phyloP scores from a whole-genome alignment of 225 moss, liverwort and hornwort species.

The Bryum argenteum region DNA sequence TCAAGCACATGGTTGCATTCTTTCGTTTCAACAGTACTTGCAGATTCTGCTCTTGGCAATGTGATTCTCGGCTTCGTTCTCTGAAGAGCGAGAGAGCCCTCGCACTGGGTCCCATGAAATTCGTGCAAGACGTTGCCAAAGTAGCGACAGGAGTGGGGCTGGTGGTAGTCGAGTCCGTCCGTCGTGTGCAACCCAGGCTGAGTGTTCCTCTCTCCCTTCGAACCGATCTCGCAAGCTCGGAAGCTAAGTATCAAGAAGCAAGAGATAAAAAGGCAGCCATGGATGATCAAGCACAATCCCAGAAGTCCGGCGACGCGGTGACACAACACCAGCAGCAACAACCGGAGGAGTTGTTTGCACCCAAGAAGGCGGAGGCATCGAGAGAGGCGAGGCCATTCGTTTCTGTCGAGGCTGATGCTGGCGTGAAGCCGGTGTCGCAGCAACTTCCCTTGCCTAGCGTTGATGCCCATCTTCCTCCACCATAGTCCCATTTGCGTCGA shows the following conservation, averaged over 20 bases:
- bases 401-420: constrained; percentile 9
- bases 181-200: too few relatives aligned
- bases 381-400: constrained; percentile 20
- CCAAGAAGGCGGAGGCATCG: constrained; percentile 7
- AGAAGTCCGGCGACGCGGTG: too few relatives aligned
- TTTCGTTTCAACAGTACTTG: too few relatives aligned
- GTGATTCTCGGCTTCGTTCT: too few relatives aligned
- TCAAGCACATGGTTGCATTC: too few relatives aligned
- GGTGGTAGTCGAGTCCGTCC: constrained; percentile 14
- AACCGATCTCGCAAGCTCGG: not conserved
- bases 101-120: too few relatives aligned
- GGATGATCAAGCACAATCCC: not conserved
- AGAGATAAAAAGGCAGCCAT: not conserved
- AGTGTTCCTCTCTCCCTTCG: too few relatives aligned
- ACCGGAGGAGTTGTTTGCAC: constrained; percentile 27
- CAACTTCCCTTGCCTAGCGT: constrained; percentile 22
- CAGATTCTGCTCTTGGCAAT: too few relatives aligned
- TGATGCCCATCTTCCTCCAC: constrained; percentile 3
- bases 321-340: not conserved
- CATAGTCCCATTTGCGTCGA: not conserved
- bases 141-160: too few relatives aligned
- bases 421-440: constrained; percentile 20
- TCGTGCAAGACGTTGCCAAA: too few relatives aligned
- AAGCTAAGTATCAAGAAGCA: constrained; percentile 3
- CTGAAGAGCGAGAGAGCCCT: too few relatives aligned